Percentiles rank a stretch among this genome's conserved stretches.
These are phyloP conservation scores for Phytophthora ramorum DNA, from an alignment of 352 stramenopile species.

Conservation along the genomic window DNA sequence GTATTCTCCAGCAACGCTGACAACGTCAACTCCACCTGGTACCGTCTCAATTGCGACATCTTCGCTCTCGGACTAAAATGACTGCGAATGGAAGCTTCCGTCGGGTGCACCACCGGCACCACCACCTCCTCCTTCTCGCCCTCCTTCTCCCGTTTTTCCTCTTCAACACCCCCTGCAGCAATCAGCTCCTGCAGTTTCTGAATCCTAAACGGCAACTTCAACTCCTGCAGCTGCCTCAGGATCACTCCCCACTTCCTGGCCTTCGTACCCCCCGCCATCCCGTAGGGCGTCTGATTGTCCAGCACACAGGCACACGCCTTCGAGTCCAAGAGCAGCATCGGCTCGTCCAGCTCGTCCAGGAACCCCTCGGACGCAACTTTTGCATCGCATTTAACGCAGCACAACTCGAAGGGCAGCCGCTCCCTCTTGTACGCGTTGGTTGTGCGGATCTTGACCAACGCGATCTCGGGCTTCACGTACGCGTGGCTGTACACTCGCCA, in stretches of 20 bases:
- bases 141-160: not conserved
- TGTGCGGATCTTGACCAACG: constrained; percentile 60
- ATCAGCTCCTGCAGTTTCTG: constrained; percentile 31
- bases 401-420: constrained; percentile 61
- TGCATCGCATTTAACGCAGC: constrained; percentile 48
- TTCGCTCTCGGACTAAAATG: constrained; percentile 43
- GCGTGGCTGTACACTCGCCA: constrained; percentile 43
- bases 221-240: constrained; percentile 38
- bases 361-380: constrained; percentile 59
- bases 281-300: constrained; percentile 15
- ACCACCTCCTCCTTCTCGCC: not conserved
- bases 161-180: not conserved
- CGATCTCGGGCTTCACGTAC: constrained; percentile 37
- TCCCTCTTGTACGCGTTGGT: constrained; percentile 44
- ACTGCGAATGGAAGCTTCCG: constrained; percentile 36
- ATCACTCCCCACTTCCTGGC: constrained; percentile 49
- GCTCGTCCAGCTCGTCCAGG: constrained; percentile 43
- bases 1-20: constrained; percentile 81
- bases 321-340: constrained; percentile 57
- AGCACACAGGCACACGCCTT: constrained; percentile 53
- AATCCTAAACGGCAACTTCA: constrained; percentile 34
- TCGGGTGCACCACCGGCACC: constrained; percentile 35
- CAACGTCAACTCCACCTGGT: constrained; percentile 75
- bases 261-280: constrained; percentile 5
- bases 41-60: constrained; percentile 60